These are phyloP conservation scores for Ocimum tenuiflorum DNA, from an alignment of 257 asterid species.

Conservation along the genomic window DNA sequence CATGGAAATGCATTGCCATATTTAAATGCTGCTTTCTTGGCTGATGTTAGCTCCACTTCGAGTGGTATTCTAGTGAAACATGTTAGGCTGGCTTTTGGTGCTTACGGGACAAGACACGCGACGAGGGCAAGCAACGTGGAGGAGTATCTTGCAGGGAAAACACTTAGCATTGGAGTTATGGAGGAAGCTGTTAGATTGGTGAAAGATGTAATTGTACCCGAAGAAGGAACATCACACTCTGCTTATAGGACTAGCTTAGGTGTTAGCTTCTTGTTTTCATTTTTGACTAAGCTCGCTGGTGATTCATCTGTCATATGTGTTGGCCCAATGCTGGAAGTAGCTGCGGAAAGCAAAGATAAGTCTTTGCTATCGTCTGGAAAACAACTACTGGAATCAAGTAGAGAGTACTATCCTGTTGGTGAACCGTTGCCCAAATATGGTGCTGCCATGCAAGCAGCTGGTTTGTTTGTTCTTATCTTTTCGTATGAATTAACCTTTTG, in stretches of 20 bases:
- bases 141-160: slow-evolving; percentile 9
- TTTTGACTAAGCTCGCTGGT: background rate
- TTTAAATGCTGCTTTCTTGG: slow-evolving; percentile 21
- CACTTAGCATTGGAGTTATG: background rate
- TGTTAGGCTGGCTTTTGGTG: slow-evolving; percentile 13
- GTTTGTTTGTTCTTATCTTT: background rate
- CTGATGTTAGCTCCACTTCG: background rate
- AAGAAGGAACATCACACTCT: slow-evolving; percentile 14
- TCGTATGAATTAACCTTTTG: background rate
- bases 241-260: slow-evolving; percentile 21
- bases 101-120: slow-evolving; percentile 13
- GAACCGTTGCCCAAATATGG: slow-evolving; percentile 10
- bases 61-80: background rate
- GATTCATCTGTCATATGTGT: background rate
- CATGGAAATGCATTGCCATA: slow-evolving; percentile 18
- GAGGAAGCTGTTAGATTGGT: slow-evolving; percentile 16
- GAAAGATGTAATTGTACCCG: slow-evolving; percentile 1
- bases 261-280: slow-evolving; percentile 9
- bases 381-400: background rate
- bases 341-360: background rate
- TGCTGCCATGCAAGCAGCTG: slow-evolving; percentile 20
- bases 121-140: slow-evolving; percentile 17
- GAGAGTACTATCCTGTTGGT: slow-evolving; percentile 12
- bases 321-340: background rate
- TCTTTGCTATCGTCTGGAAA: slow-evolving; percentile 1